Conservation (phyloP, 2,329 filamentous ascomycete species). For the Coniochaeta prunicola region DNA sequence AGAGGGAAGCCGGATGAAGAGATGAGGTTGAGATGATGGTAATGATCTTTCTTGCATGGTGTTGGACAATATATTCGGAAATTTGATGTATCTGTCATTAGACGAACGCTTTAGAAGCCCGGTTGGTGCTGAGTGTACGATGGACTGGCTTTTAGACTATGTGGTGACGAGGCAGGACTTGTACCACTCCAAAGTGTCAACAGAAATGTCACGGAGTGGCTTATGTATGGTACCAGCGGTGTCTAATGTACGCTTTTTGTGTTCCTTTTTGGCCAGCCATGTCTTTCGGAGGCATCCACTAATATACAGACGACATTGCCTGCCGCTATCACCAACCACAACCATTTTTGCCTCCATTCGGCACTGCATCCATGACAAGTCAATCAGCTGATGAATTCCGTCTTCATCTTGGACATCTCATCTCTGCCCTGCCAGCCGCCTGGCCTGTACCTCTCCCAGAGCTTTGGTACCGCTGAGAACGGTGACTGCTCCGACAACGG, state of each 20-base stretch:
- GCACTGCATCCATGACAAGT: neutral
- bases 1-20: neutral
- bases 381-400: neutral
- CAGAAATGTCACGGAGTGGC: neutral
- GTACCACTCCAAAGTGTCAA: too few relatives aligned
- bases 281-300: neutral
- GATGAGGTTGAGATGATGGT: neutral
- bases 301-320: neutral
- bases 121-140: neutral
- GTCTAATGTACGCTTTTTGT: neutral
- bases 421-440: conserved; percentile 69
- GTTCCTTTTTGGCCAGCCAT: neutral
- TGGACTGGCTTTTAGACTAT: neutral
- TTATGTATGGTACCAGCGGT: neutral
- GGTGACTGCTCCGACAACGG: conserved; percentile 59
- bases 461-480: conserved; percentile 87
- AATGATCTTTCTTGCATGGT: neutral
- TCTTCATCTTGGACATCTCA: conserved; percentile 19
- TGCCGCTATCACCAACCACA: neutral
- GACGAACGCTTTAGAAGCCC: neutral
- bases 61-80: neutral
- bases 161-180: too few relatives aligned
- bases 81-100: neutral
- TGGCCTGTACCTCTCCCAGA: conserved; percentile 84
- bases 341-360: neutral